Evolutionary conservation across 2,329 filamentous ascomycete genomes (phyloP).

Genomic region (Talaromyces sp.): DNA sequence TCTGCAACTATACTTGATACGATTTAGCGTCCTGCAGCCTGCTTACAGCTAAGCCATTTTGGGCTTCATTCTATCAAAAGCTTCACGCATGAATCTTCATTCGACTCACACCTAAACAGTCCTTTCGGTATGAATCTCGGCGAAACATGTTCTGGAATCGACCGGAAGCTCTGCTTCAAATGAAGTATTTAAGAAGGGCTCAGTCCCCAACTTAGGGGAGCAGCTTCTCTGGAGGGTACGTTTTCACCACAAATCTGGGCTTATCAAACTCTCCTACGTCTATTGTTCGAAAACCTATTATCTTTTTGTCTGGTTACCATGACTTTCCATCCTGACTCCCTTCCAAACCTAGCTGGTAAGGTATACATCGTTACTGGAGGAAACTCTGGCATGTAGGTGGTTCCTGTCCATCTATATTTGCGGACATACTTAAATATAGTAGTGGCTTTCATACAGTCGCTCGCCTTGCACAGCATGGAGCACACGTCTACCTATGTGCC

Average conservation of each 20-base stretch:
- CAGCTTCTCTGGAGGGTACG: neutral
- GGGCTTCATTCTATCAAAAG: neutral
- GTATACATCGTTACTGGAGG: constrained; percentile 48
- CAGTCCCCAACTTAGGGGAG: neutral
- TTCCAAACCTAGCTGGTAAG: constrained; percentile 45
- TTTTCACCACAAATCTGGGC: neutral
- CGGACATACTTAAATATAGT: neutral
- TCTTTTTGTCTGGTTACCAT: constrained; percentile 22
- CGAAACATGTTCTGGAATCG: neutral
- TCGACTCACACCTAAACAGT: neutral
- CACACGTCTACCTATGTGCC: constrained; percentile 38
- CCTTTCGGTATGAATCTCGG: neutral
- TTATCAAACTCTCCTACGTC: neutral
- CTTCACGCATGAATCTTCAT: neutral
- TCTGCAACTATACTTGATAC: neutral
- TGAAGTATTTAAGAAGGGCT: neutral
- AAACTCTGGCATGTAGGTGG: constrained; percentile 45
- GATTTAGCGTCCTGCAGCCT: constrained; percentile 11
- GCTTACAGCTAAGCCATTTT: constrained; percentile 9
- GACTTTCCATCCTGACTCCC: constrained; percentile 41
- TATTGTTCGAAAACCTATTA: neutral
- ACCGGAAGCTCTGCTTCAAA: neutral
- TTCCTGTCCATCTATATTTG: neutral
- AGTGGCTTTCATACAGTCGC: constrained; percentile 37
- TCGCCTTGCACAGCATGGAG: constrained; percentile 37